Base-by-base conservation (phyloP, 1,139 yeast species). In the Cylindricascospora bacillispora region DNA sequence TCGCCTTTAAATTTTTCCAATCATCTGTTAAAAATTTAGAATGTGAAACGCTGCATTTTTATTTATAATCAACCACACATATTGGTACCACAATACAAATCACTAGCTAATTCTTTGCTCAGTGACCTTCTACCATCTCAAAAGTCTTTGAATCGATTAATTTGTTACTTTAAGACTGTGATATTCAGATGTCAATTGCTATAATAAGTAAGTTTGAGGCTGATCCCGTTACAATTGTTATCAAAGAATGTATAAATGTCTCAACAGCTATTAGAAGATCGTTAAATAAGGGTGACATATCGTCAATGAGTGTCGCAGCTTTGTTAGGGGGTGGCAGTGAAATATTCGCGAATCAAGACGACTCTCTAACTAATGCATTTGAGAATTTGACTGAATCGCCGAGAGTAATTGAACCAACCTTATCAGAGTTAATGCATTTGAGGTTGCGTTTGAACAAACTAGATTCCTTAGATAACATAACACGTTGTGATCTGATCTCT, bases 301-400 rank as follows among this genome's bases (percentile, higher is more conserved):
- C n/a, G n/a, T n/a, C n/a, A n/a, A n/a, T n/a, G n/a, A 93, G 95
- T 3, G 92, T 85, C 30, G 89, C 94, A 4, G 83, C 93, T 5
- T 73, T 86, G 25, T 61, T 86, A 25, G 82, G 92, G 2, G 60
- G 63, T 5, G 59, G 51, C 16, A 51, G 52, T 31, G 77, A 73
- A 14, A 45, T 59, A 24, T 57, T 59, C 35, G 57, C 48, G 21
- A 63, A 58, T 27, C 30, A 36, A 30, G 35, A 42, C 32, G 13
- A 16, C 5, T 26, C 22, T 11, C 32, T 33, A 13, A 38, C 30
- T 20, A 83, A 93, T 2, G 18, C 20, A 7, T 15, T 16, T 4
- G n/a, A n/a, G n/a, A n/a, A n/a, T 73, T 16, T 12, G 7, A 15
- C 16, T 18, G 44, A 38, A 28, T 70, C 64, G 12, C 40, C 35